Evolutionary conservation across 805 yeast genomes (phyloP).

Genomic region (Blastobotrys americana): DNA sequence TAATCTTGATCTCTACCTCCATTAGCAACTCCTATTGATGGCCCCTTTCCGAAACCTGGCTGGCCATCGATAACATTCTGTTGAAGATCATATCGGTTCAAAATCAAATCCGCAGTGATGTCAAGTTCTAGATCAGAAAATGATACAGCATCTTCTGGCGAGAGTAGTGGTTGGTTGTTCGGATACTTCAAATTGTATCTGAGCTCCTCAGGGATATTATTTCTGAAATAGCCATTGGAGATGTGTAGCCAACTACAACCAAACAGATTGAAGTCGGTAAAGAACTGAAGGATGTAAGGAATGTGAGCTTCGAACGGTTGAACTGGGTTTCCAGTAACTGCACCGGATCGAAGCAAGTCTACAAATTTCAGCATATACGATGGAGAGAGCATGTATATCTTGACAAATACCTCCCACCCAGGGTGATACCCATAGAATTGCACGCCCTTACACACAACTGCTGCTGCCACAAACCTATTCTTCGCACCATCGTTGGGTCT

Average conservation of each 20-base stretch:
- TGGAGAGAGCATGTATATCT: slow-evolving; percentile 63
- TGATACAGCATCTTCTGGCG: neutral
- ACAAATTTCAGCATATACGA: slow-evolving; percentile 48
- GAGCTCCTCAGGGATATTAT: slow-evolving; percentile 9
- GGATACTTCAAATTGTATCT: neutral
- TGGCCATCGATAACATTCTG: slow-evolving; percentile 23
- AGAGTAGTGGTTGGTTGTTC: slow-evolving; percentile 7
- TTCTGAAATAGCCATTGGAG: slow-evolving; percentile 16
- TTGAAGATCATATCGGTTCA: slow-evolving; percentile 40
- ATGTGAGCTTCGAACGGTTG: slow-evolving; percentile 76
- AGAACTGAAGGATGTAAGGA: slow-evolving; percentile 67
- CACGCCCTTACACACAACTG: slow-evolving; percentile 54
- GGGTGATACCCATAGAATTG: slow-evolving; percentile 81
- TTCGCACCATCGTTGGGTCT: slow-evolving; percentile 15
- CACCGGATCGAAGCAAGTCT: slow-evolving; percentile 42
- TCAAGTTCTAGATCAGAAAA: slow-evolving; percentile 58
- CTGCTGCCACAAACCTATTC: slow-evolving; percentile 26
- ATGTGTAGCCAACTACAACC: slow-evolving; percentile 75
- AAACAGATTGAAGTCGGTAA: slow-evolving; percentile 73
- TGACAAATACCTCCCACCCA: slow-evolving; percentile 58
- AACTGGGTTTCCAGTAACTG: slow-evolving; percentile 31
- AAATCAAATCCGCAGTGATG: slow-evolving; percentile 49
- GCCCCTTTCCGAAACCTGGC: neutral
- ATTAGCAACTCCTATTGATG: neutral
- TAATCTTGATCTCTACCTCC: no score